Percentiles rank a stretch among this genome's conserved stretches.
phyloP scores from a whole-genome alignment of 2,329 filamentous ascomycete genomes.

The Diaporthe caulivora region DNA sequence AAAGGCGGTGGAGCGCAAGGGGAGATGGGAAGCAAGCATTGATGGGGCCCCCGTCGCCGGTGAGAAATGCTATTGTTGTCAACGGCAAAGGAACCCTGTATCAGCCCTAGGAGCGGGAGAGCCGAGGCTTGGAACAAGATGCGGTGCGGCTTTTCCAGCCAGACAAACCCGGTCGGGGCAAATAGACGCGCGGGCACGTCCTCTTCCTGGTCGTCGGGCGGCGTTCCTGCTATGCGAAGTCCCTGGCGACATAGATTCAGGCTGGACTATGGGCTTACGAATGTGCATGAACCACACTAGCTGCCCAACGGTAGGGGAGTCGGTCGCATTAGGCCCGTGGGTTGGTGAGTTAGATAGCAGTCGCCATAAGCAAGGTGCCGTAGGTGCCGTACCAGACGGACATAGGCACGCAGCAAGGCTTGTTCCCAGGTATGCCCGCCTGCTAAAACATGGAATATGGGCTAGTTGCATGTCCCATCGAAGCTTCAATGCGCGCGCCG shows the following conservation, averaged over 20 bases:
- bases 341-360: background rate
- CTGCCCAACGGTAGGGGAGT: slow-evolving; percentile 20
- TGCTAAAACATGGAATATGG: background rate
- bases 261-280: background rate
- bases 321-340: background rate
- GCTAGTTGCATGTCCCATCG: slow-evolving; percentile 21
- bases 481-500: slow-evolving; percentile 28
- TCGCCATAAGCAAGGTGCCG: background rate
- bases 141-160: slow-evolving; percentile 14
- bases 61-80: slow-evolving; percentile 1
- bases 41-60: background rate
- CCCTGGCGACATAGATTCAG: background rate
- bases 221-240: background rate
- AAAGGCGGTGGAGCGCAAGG: slow-evolving; percentile 3
- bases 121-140: background rate
- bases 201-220: background rate
- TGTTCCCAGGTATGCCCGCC: background rate
- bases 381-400: background rate
- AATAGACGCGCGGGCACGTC: background rate
- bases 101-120: slow-evolving; percentile 29
- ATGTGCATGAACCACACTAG: slow-evolving; percentile 28
- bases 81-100: background rate
- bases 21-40: slow-evolving; percentile 3
- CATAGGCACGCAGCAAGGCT: background rate
- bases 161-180: background rate